Base-by-base conservation (phyloP, 1,284 basidiomycete species). In the Pseudozyma tsukubaensis region DNA sequence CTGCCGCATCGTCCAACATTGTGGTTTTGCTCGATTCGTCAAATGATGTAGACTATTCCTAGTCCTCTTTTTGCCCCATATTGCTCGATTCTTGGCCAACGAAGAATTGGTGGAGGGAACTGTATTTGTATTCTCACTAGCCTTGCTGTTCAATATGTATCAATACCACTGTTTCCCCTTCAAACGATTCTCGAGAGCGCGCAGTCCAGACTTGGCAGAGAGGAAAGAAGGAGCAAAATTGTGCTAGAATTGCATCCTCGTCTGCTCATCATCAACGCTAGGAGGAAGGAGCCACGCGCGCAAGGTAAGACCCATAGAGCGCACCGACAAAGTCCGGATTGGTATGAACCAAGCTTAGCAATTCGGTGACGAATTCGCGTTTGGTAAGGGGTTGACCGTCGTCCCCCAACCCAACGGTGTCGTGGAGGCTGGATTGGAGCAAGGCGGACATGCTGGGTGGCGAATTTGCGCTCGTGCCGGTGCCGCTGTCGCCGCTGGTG, bases 311-410 rank as follows among this genome's bases (percentile, higher is more conserved):
- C 16, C 53, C 54, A 56, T 81, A 78, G 18, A 82, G 62, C 50
- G 77, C 64, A 24, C 64, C 73, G 1, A 82, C 80, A 49, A 78
- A 81, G 11, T 66, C 61, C 39, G 72, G 59, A 49, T 81, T 78
- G 1, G 79, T 82, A 83, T 91, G 89, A 60, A 92, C 88, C 76
- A 92, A 86, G 29, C 88, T 89, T 77, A 91, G 83, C 56, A 92
- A 85, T 80, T 91, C 89, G 56, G 87, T 86, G 36, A 92, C 87
- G 81, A 92, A 92, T 48, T 89, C 89, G 54, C 89, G 90, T 79
- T 87, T 87, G 51, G 80, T 86, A 79, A 85, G 85, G 78, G 79
- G 84, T 70, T 77, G 85, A 79, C 81, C 82, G 59, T 80, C 82
- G 59, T 68, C 69, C 18, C 57, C 65, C 3, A 73, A 43, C 10